Evolutionary conservation across 1,284 basidiomycete genomes (phyloP).

Genomic region (Vanrija humicola): DNA sequence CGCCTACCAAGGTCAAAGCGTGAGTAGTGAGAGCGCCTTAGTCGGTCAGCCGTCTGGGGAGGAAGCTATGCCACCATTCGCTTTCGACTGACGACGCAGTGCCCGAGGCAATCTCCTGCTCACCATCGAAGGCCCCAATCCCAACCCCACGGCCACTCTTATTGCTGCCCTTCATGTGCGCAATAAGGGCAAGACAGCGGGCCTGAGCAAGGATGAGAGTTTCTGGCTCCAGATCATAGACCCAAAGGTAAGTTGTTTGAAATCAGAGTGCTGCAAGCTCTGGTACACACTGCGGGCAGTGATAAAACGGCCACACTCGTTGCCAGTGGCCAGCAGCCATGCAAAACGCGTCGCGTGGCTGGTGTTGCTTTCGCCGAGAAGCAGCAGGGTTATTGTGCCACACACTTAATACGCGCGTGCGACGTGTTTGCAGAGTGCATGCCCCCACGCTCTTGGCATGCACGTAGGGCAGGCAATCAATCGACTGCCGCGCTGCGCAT

Average conservation of each 20-base stretch:
- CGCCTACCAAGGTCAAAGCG: constrained; percentile 59
- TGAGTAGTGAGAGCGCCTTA: constrained; percentile 27
- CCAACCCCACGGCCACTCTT: constrained; percentile 68
- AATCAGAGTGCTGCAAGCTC: neutral
- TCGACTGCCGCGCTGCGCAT: no score
- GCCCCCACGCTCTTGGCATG: no score
- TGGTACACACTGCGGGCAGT: no score
- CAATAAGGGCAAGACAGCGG: constrained; percentile 15
- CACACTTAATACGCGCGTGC: no score
- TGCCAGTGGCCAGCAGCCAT: no score
- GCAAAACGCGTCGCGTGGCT: neutral
- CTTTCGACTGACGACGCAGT: constrained; percentile 46
- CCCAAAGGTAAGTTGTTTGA: constrained; percentile 12
- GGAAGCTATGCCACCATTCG: no score
- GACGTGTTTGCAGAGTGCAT: no score
- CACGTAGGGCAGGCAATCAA: no score
- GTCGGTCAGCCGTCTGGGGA: no score
- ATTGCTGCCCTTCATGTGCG: constrained; percentile 57
- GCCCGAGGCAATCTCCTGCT: constrained; percentile 76
- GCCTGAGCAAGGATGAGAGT: constrained; percentile 60
- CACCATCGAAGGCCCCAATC: constrained; percentile 50
- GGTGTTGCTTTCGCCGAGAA: no score
- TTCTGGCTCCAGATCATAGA: constrained; percentile 58
- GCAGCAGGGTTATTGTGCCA: neutral
- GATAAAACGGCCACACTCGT: no score